Evolutionary conservation across 768 basidiomycete genomes (phyloP).

Genomic region (Russula abietina): DNA sequence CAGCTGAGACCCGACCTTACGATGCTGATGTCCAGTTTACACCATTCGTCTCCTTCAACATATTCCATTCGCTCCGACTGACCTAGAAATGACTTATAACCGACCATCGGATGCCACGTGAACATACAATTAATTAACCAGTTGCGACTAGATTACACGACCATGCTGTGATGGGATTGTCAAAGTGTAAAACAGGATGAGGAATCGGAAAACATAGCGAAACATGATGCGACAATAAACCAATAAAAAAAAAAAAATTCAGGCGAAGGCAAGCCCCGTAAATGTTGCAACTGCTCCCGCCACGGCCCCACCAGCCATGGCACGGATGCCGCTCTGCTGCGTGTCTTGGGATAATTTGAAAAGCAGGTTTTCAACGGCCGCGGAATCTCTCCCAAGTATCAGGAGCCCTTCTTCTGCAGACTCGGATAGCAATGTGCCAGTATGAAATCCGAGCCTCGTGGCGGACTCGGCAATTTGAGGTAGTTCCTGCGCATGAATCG

Average conservation of each 20-base stretch:
- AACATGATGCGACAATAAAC: constrained; percentile 4
- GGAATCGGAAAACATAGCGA: neutral
- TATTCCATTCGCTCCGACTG: neutral
- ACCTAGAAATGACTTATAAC: neutral
- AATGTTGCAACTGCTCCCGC: constrained; percentile 25
- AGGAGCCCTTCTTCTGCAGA: constrained; percentile 16
- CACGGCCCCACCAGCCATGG: constrained; percentile 20
- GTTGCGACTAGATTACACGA: neutral
- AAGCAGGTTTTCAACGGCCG: constrained; percentile 18
- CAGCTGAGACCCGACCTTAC: neutral
- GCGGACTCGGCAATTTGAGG: constrained; percentile 16
- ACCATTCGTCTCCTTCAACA: neutral
- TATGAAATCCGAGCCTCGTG: constrained; percentile 18
- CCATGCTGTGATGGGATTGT: neutral
- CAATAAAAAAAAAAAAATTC: neutral
- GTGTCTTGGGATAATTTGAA: constrained; percentile 13
- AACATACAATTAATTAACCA: neutral
- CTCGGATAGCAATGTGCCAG: constrained; percentile 12
- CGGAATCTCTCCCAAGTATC: constrained; percentile 21
- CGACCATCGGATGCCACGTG: neutral
- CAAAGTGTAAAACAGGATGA: neutral
- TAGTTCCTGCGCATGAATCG: constrained; percentile 17
- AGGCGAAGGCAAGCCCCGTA: constrained; percentile 23
- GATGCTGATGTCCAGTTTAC: neutral
- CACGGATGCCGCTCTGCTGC: constrained; percentile 12